A percentile compares a stretch with the other conserved stretches of the same genome.
Evolutionary conservation across 2,329 filamentous ascomycete species (phyloP).

Genomic region (Periconia sp.): DNA sequence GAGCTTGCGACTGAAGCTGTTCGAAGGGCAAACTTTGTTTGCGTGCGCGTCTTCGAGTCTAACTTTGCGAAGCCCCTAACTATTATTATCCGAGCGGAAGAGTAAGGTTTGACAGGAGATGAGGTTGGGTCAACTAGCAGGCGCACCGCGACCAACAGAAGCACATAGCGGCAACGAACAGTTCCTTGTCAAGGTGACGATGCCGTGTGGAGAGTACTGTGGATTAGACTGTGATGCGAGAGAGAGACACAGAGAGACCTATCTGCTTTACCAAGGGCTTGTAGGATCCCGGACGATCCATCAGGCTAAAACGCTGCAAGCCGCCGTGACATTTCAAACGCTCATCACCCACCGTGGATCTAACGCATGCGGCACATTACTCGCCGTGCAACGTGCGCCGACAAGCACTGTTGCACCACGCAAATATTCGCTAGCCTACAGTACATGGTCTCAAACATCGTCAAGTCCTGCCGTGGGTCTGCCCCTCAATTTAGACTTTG

Average conservation of each 20-base stretch:
- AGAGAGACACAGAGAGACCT: no score
- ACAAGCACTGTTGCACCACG: not conserved
- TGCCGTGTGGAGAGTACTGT: not conserved
- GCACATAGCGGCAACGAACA: constrained; percentile 2
- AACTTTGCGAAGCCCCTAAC: not conserved
- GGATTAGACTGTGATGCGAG: no score
- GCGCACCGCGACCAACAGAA: constrained; percentile 1
- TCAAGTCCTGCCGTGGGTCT: not conserved
- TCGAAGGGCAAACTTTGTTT: constrained; percentile 40
- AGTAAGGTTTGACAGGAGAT: not conserved
- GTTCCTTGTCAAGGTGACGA: not conserved
- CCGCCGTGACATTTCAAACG: constrained; percentile 24
- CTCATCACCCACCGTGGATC: constrained; percentile 3
- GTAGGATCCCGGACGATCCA: not conserved
- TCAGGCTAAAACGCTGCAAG: constrained; percentile 36
- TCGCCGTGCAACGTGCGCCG: not conserved
- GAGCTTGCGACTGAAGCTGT: constrained; percentile 42
- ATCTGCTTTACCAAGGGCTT: no score
- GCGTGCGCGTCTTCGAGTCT: constrained; percentile 4
- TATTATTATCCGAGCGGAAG: not conserved
- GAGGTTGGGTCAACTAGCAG: constrained; percentile 4
- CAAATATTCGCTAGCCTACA: not conserved
- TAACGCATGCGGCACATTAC: constrained; percentile 5
- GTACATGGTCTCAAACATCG: not conserved
- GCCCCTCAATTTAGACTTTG: not conserved